Base-by-base conservation (phyloP, 345 rosid species). In the Ceriops tagal region DNA sequence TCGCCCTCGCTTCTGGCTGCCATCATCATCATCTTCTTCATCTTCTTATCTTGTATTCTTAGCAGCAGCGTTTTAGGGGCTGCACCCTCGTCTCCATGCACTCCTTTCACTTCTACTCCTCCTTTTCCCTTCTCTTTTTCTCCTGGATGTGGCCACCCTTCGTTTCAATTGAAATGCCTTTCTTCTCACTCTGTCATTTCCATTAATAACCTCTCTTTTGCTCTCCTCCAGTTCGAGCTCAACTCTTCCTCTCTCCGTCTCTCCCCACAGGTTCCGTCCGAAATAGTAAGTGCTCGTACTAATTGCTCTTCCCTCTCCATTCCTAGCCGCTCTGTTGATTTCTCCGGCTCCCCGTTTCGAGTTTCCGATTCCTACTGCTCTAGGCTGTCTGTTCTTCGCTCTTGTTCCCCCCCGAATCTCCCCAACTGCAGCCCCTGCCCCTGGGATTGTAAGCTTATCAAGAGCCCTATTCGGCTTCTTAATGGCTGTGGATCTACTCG, bases 101-200 rank as follows among this genome's bases (percentile, higher is more conserved):
- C 96, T 9, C 97, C 97, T 1, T 93, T 93, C 76, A 73, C 79
- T 57, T 76, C 90, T 6, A 56, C 81, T 10, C 92, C 89, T 2
- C 82, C 90, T 1, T 89, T 78, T 26, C 68, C 68, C 9, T 93
- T 89, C 87, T 93, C 98, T 5, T 24, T 79, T 1, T 75, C 87
- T 3, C 82, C 88, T 0, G 96, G 97, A 18, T 84, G 90, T 60
- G 97, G 97, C 63, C 98, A 93, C 72, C 98, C 98, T 1, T 72
- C 78, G 30, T 93, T 93, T 80, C 84, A 75, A 55, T 75, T 93
- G 70, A 85, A 82, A 72, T 93, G 98, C 86, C 71, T 85, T 9
- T 72, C 82, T 11, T 86, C 96, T 28, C 79, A 68, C 81, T 82
- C 98, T 51, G 70, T 71, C 64, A 72, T 92, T 82, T 73, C 92